Evolutionary conservation across 768 basidiomycete species (phyloP).

Genomic region (Trametes coccinea): DNA sequence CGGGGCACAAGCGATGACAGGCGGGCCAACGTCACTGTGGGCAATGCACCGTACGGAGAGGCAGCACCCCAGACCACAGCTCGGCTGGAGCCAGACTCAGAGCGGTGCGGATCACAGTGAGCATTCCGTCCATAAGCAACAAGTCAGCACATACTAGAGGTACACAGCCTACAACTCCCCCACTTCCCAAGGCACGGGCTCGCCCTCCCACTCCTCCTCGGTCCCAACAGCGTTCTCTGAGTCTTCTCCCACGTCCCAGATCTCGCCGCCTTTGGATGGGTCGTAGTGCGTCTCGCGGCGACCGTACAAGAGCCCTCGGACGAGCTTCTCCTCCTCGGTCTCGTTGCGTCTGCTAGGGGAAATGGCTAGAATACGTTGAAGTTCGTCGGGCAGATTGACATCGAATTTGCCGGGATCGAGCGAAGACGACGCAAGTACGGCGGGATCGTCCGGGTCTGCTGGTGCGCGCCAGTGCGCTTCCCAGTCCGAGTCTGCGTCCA

Average conservation of each 20-base stretch:
- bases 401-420: constrained; percentile 37
- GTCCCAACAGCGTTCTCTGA: constrained; percentile 46
- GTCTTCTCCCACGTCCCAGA: constrained; percentile 36
- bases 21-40: background rate
- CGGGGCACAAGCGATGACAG: constrained; percentile 3
- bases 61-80: constrained; percentile 18
- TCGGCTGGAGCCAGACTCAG: background rate
- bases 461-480: constrained; percentile 16
- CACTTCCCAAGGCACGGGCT: constrained; percentile 79
- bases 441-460: constrained; percentile 9
- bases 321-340: constrained; percentile 48
- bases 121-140: constrained; percentile 15
- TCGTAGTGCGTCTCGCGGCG: constrained; percentile 57
- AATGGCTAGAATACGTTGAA: constrained; percentile 65
- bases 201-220: constrained; percentile 67
- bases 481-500: constrained; percentile 26
- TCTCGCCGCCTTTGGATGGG: constrained; percentile 64
- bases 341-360: constrained; percentile 37
- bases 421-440: background rate
- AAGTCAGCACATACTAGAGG: constrained; percentile 18
- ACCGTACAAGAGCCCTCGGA: constrained; percentile 63
- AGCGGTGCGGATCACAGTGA: constrained; percentile 16
- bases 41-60: background rate
- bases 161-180: constrained; percentile 59
- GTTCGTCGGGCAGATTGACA: constrained; percentile 64